Conservation (phyloP, 1,284 basidiomycete genomes). For the Leccinum pallidistipes region DNA sequence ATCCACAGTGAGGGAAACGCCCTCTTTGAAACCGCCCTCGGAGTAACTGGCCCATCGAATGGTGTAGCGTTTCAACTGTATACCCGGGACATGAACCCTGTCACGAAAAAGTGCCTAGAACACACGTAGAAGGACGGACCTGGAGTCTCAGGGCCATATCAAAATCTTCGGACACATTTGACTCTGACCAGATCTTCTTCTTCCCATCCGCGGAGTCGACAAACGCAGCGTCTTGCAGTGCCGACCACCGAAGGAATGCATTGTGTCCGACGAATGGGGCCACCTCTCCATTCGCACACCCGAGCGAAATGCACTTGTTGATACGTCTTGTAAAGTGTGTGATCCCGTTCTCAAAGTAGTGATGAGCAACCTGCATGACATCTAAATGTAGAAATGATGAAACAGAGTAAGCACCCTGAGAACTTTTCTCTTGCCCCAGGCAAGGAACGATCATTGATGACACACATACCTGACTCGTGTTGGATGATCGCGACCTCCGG, state of each 20-base stretch:
- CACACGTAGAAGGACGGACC: constrained; percentile 6
- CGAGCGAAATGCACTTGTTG: constrained; percentile 74
- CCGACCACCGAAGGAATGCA: constrained; percentile 83
- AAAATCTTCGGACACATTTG: constrained; percentile 86
- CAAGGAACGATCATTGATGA: background rate
- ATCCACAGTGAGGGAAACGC: constrained; percentile 78
- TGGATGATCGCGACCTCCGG: constrained; percentile 79
- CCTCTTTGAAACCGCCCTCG: constrained; percentile 82
- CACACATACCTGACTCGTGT: constrained; percentile 63
- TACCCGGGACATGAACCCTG: background rate
- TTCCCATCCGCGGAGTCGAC: constrained; percentile 55
- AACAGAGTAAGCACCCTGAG: background rate
- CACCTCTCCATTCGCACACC: constrained; percentile 75
- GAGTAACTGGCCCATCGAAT: constrained; percentile 86
- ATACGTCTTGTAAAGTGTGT: constrained; percentile 82
- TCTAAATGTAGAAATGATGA: constrained; percentile 38
- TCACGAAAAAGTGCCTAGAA: background rate
- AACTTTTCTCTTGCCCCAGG: background rate
- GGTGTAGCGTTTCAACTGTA: constrained; percentile 61
- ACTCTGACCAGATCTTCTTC: constrained; percentile 81
- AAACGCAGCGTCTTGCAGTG: constrained; percentile 78
- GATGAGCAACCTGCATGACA: constrained; percentile 83
- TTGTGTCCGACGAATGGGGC: constrained; percentile 90
- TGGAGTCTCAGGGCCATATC: constrained; percentile 65
- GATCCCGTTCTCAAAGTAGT: constrained; percentile 88